Evolutionary conservation across 805 yeast species (phyloP).

Genomic region (Nakazawaea holstii): DNA sequence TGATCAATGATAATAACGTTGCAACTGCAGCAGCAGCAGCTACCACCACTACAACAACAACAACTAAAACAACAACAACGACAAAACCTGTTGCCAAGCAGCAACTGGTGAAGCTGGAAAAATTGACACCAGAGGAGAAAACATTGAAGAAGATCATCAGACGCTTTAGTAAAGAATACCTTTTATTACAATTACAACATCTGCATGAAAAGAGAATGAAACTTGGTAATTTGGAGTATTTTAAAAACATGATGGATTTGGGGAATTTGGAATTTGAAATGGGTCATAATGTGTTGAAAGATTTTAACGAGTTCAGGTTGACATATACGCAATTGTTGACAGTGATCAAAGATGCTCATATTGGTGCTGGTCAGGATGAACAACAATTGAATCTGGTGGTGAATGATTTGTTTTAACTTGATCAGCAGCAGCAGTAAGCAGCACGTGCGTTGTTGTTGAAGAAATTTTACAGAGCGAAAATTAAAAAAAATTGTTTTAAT

Average conservation of each 20-base stretch:
- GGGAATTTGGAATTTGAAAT: not conserved
- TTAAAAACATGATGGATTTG: not conserved
- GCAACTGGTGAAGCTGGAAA: no score
- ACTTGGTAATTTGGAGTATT: slow-evolving; percentile 21
- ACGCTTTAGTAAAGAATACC: slow-evolving; percentile 15
- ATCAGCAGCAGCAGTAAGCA: not conserved
- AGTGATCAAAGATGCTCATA: not conserved
- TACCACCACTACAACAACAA: slow-evolving; percentile 17
- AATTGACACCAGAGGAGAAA: slow-evolving; percentile 13
- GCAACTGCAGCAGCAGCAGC: slow-evolving; percentile 15
- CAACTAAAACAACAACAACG: not conserved
- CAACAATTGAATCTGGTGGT: not conserved
- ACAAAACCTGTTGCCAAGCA: no score
- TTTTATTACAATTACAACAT: slow-evolving; percentile 16
- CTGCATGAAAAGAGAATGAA: slow-evolving; percentile 15
- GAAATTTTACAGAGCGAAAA: no score
- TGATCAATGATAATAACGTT: slow-evolving; percentile 5
- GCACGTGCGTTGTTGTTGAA: not conserved
- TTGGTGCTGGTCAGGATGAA: not conserved
- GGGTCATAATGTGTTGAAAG: no score
- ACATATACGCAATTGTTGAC: not conserved
- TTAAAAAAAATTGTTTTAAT: no score
- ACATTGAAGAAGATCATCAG: slow-evolving; percentile 20
- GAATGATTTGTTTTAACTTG: not conserved
- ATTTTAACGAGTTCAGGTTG: no score